Evolutionary conservation across 805 yeast genomes (phyloP).

Genomic region (Hanseniaspora occidentalis): DNA sequence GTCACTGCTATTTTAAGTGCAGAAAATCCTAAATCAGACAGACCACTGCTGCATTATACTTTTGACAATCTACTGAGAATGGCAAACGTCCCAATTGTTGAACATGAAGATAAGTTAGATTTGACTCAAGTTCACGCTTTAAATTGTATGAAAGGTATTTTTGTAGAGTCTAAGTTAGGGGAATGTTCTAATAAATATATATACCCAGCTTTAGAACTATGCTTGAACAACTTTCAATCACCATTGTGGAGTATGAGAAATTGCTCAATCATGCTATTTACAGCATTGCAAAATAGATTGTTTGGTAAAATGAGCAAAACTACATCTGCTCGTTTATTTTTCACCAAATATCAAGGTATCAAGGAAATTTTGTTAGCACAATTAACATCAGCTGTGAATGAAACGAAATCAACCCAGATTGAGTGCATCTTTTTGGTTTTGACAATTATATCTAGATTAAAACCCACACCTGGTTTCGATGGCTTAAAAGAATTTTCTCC

Average conservation of each 20-base stretch:
- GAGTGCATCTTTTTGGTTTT: conserved; percentile 68
- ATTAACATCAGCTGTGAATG: conserved; percentile 22
- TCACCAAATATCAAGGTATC: conserved; percentile 47
- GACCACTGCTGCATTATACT: conserved; percentile 35
- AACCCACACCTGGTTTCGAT: conserved; percentile 42
- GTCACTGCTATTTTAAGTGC: conserved; percentile 64
- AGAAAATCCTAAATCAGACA: conserved; percentile 21
- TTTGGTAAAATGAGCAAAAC: conserved; percentile 47
- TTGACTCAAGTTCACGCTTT: conserved; percentile 91
- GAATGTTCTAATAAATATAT: conserved; percentile 37
- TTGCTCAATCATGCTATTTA: conserved; percentile 87
- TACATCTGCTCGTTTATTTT: conserved; percentile 54
- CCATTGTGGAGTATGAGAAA: conserved; percentile 78
- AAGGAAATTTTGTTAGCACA: conserved; percentile 35
- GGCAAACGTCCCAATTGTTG: conserved; percentile 38
- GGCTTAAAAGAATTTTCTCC: conserved; percentile 42
- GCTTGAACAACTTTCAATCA: conserved; percentile 52
- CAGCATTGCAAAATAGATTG: conserved; percentile 67
- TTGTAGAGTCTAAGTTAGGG: conserved; percentile 59
- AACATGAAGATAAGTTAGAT: conserved; percentile 45
- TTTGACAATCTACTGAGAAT: conserved; percentile 40
- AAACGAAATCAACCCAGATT: conserved; percentile 15
- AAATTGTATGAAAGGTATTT: conserved; percentile 66
- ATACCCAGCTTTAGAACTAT: conserved; percentile 44
- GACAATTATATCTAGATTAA: conserved; percentile 56